phyloP scores from a whole-genome alignment of 2,329 filamentous ascomycete species.

The Curvularia lunata region DNA sequence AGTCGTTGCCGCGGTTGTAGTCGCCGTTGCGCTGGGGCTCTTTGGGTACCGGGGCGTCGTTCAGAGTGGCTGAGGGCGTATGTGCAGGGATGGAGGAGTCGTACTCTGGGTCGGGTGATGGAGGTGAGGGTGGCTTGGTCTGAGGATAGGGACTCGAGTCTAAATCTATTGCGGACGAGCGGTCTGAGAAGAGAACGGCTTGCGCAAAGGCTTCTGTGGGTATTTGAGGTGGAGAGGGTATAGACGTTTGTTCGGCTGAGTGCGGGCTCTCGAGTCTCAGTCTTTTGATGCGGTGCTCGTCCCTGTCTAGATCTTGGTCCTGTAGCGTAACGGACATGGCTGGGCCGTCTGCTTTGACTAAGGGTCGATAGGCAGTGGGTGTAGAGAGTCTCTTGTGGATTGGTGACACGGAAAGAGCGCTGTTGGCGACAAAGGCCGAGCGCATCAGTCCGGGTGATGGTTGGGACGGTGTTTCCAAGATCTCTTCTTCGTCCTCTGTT shows the following conservation, averaged over 20 bases:
- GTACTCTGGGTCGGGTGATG: neutral
- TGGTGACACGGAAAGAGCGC: constrained; percentile 36
- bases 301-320: neutral
- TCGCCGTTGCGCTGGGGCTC: no score
- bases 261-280: constrained; percentile 10
- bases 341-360: constrained; percentile 9
- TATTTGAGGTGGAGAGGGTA: neutral
- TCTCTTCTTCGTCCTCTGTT: constrained; percentile 21
- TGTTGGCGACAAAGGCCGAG: constrained; percentile 42
- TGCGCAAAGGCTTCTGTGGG: constrained; percentile 2
- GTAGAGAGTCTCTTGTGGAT: constrained; percentile 13
- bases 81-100: constrained; percentile 8
- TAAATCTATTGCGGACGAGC: constrained; percentile 1
- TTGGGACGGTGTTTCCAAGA: neutral
- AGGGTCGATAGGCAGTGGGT: constrained; percentile 4
- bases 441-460: constrained; percentile 33
- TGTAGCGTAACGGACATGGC: neutral
- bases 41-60: neutral
- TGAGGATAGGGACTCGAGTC: neutral
- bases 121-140: neutral
- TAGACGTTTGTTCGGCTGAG: neutral
- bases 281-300: neutral
- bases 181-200: constrained; percentile 2
- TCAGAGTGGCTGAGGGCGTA: neutral
- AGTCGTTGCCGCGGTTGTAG: no score